Evolutionary conservation across 768 basidiomycete genomes (phyloP), one percentile per base, ranked within the genome.

Genomic region (Leucocoprinus leucothites): DNA sequence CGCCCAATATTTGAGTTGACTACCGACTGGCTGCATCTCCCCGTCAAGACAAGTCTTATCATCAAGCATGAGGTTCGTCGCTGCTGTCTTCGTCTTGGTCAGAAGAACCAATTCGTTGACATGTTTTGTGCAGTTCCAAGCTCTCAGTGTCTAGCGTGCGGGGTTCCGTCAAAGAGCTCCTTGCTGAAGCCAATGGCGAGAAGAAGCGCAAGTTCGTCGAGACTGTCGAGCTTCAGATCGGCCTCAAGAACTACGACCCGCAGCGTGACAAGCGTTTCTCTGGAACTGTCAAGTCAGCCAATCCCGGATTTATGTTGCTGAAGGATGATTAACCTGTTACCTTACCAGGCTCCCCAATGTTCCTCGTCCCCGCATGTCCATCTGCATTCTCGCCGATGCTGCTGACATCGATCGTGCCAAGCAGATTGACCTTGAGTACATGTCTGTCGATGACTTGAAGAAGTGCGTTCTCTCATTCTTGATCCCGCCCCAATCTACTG

Each of bases 181-280:
- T 96, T 58, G 84, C 81, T 55, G 85, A 87, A 16, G 85, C 93
- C 65, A 89, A 75, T 62, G 87, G 87, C 76, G 93, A 94, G 73
- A 89, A 91, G 77, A 89, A 82, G 75, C 86, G 94, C 65, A 94
- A 96, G 74, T 96, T 94, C 70, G 84, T 94, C 60, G 94, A 96
- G 82, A 97, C 94, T 56, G 87, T 96, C 69, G 94, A 97, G 74
- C 82, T 97, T 64, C 94, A 96, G 74, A 91, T 97, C 64, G 94
- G 94, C 63, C 83, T 97, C 68, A 97, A 96, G 82, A 97, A 97
- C 84, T 97, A 97, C 79, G 94, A 99, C 74, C 96, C 97, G 64
- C 97, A 98, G 85, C 82, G 97, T 61, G 97, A 99, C 77, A 99
- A 98, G 82, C 97, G 97, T 93, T 98, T 99, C 91, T 95, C 93